Evolutionary conservation across 75 land plant genomes (phyloP).

Genomic region (Gnetum montanum): DNA sequence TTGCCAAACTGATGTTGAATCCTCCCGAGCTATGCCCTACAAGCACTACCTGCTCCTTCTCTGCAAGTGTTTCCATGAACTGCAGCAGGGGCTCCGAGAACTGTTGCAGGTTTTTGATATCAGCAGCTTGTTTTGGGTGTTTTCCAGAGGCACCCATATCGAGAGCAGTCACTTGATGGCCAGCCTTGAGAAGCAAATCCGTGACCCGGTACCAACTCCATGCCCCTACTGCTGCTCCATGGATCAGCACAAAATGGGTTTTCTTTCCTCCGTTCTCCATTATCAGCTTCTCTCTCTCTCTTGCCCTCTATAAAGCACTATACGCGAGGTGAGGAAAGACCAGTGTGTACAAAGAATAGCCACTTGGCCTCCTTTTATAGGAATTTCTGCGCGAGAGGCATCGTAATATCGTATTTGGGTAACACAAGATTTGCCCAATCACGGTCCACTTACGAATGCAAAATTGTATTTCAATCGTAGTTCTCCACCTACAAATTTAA

Average conservation of each 20-base stretch:
- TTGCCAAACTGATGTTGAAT: slow-evolving; percentile 14
- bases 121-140: background rate
- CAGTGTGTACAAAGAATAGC: no score
- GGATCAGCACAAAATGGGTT: slow-evolving; percentile 45
- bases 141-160: slow-evolving; percentile 15
- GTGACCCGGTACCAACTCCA: slow-evolving; percentile 44
- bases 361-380: no score
- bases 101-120: background rate
- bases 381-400: no score
- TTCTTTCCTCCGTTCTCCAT: no score
- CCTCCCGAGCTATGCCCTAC: slow-evolving; percentile 33
- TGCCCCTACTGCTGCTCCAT: slow-evolving; percentile 30
- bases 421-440: no score
- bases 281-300: no score
- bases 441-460: no score
- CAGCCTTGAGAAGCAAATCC: slow-evolving; percentile 8
- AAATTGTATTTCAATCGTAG: no score
- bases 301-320: no score
- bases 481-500: no score
- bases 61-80: slow-evolving; percentile 4
- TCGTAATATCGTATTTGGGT: no score
- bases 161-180: slow-evolving; percentile 19
- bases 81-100: slow-evolving; percentile 10
- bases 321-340: no score
- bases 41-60: slow-evolving; percentile 19